These are phyloP conservation scores for Ustilago cynodontis DNA, from an alignment of 1,284 basidiomycete genomes.

Conservation along the genomic window DNA sequence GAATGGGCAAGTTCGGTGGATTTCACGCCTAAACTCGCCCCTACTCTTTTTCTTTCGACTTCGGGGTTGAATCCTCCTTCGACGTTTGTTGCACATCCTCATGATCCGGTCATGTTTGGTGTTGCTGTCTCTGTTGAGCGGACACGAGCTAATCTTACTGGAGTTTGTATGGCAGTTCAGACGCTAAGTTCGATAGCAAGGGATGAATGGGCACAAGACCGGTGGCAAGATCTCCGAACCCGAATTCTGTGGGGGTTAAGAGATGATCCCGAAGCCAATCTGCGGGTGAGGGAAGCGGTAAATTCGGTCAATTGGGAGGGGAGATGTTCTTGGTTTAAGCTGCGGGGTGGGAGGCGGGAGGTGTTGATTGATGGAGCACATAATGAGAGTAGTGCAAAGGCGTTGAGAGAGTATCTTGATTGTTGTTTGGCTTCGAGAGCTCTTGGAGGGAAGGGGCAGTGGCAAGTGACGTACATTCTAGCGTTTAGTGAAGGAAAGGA, in stretches of 20 bases:
- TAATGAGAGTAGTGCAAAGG: slow-evolving; percentile 83
- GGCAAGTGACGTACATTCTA: slow-evolving; percentile 59
- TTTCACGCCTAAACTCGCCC: slow-evolving; percentile 34
- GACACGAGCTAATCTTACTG: slow-evolving; percentile 58
- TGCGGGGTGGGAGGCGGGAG: slow-evolving; percentile 12
- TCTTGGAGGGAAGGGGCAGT: slow-evolving; percentile 10
- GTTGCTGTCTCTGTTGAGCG: slow-evolving; percentile 44
- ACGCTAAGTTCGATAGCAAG: slow-evolving; percentile 63
- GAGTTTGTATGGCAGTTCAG: slow-evolving; percentile 61
- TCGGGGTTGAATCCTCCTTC: slow-evolving; percentile 47
- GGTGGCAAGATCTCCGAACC: slow-evolving; percentile 58
- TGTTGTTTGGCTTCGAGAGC: slow-evolving; percentile 35
- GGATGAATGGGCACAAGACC: slow-evolving; percentile 55
- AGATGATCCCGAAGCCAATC: slow-evolving; percentile 38
- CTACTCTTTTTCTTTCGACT: slow-evolving; percentile 45
- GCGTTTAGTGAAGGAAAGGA: slow-evolving; percentile 65
- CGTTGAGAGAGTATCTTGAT: slow-evolving; percentile 80
- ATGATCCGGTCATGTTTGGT: slow-evolving; percentile 44
- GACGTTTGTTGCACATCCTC: slow-evolving; percentile 49
- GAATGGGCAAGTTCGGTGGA: slow-evolving; percentile 33
- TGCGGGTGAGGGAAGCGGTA: slow-evolving; percentile 38
- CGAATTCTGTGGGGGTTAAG: slow-evolving; percentile 60
- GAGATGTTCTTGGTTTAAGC: slow-evolving; percentile 79
- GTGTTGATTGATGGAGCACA: slow-evolving; percentile 91
- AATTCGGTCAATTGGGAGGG: slow-evolving; percentile 78